These are phyloP conservation scores for Isochrysis galbana DNA, from an alignment of 78 protist genomes.

Conservation along the genomic window DNA sequence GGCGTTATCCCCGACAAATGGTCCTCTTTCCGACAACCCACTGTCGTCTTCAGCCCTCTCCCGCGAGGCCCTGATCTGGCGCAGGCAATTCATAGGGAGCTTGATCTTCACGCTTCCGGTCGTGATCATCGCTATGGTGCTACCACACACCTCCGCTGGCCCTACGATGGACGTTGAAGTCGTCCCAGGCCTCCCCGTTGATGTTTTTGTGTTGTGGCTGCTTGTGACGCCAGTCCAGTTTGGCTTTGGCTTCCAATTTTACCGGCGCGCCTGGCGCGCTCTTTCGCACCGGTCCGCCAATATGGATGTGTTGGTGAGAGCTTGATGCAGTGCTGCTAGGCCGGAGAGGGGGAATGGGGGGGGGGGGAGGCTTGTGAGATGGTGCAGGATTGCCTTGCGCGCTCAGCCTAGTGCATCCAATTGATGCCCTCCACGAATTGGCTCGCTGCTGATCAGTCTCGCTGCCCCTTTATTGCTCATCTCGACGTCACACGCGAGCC, in stretches of 20 bases:
- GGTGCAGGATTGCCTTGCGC: no score
- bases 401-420: no score
- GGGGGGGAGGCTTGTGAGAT: no score
- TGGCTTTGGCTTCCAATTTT: slow-evolving; percentile 70
- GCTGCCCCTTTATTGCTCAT: no score
- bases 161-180: background rate
- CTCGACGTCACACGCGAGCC: no score
- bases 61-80: background rate
- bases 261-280: slow-evolving; percentile 43
- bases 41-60: background rate
- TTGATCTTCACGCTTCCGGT: background rate
- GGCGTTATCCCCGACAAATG: background rate
- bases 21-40: background rate
- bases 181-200: background rate
- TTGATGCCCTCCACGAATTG: no score
- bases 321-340: no score
- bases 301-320: slow-evolving; percentile 89
- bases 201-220: slow-evolving; percentile 29
- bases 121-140: background rate
- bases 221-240: slow-evolving; percentile 77
- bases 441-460: no score
- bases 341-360: no score
- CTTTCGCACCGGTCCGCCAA: slow-evolving; percentile 69
- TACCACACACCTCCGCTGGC: background rate
- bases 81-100: background rate